A percentile compares a stretch with the other conserved stretches of the same genome.
Conservation (phyloP, 2,329 filamentous ascomycete genomes). For the Alternaria brassicicola region DNA sequence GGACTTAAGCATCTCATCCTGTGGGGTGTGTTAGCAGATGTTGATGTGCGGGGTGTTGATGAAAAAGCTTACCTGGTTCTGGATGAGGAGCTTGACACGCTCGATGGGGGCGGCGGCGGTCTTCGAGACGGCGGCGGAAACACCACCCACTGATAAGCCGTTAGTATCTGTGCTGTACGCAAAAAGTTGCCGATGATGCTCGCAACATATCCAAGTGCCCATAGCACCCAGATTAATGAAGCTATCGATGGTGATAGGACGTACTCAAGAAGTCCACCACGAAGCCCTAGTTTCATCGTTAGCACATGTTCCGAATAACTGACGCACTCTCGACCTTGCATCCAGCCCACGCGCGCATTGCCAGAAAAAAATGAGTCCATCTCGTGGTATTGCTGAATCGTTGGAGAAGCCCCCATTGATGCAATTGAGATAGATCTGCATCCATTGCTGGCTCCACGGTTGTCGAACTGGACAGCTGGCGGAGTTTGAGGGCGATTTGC, state of each 20-base stretch:
- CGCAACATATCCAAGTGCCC: slow-evolving; percentile 24
- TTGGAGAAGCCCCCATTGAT: slow-evolving; percentile 25
- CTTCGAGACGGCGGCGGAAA: slow-evolving; percentile 99
- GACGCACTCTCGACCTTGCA: slow-evolving; percentile 21
- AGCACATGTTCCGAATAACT: slow-evolving; percentile 32
- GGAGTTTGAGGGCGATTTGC: slow-evolving; percentile 10
- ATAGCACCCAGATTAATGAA: slow-evolving; percentile 34
- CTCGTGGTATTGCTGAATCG: slow-evolving; percentile 23
- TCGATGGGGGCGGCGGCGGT: slow-evolving; percentile 99
- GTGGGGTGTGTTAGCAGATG: slow-evolving; percentile 32
- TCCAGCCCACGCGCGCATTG: slow-evolving; percentile 25
- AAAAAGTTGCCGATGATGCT: slow-evolving; percentile 14
- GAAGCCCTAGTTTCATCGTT: slow-evolving; percentile 71
- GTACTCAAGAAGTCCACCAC: slow-evolving; percentile 98
- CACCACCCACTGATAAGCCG: slow-evolving; percentile 82
- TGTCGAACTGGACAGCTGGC: not conserved
- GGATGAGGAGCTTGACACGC: slow-evolving; percentile 99
- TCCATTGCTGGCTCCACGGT: slow-evolving; percentile 21
- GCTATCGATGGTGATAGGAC: slow-evolving; percentile 53
- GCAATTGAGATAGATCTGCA: slow-evolving; percentile 38
- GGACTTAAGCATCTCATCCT: slow-evolving; percentile 99
- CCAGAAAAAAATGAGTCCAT: slow-evolving; percentile 27
- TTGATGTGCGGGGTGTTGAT: not conserved
- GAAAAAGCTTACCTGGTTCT: slow-evolving; percentile 88
- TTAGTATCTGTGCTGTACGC: slow-evolving; percentile 48